Evolutionary conservation across 75 land plant species (phyloP).

Genomic region (Picea glauca): DNA sequence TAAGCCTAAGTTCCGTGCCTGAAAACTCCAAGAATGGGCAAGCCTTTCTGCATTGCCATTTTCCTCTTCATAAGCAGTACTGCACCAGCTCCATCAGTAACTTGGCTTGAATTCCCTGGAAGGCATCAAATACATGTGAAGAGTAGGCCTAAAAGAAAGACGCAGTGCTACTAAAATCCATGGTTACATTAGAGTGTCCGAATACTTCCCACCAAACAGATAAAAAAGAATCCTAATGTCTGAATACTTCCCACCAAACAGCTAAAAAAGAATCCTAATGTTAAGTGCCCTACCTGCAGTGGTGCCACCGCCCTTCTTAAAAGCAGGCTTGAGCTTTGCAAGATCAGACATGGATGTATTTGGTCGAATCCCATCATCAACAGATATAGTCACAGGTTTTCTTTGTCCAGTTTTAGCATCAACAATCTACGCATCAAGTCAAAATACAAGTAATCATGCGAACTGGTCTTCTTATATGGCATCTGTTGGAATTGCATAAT

Average conservation of each 20-base stretch:
- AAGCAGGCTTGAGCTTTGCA: slow-evolving; percentile 25
- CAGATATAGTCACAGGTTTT: slow-evolving; percentile 13
- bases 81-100: slow-evolving; percentile 28
- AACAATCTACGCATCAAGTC: slow-evolving; percentile 14
- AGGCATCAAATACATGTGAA: neutral
- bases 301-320: slow-evolving; percentile 17
- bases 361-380: slow-evolving; percentile 23
- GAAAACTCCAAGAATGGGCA: slow-evolving; percentile 25
- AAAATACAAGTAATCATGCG: neutral
- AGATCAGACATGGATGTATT: slow-evolving; percentile 15
- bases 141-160: neutral
- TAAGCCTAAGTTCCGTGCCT: slow-evolving; percentile 10
- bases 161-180: too few species aligned
- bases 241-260: neutral
- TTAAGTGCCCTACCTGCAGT: slow-evolving; percentile 18
- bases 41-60: slow-evolving; percentile 12
- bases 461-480: neutral
- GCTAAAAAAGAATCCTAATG: neutral
- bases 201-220: too few species aligned
- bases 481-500: neutral
- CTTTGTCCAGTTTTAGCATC: slow-evolving; percentile 22
- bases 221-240: too few species aligned
- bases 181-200: neutral
- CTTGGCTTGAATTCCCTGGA: slow-evolving; percentile 21
- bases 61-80: slow-evolving; percentile 19